Conservation (phyloP, 768 basidiomycete genomes). For the Termitomyces sp. region DNA sequence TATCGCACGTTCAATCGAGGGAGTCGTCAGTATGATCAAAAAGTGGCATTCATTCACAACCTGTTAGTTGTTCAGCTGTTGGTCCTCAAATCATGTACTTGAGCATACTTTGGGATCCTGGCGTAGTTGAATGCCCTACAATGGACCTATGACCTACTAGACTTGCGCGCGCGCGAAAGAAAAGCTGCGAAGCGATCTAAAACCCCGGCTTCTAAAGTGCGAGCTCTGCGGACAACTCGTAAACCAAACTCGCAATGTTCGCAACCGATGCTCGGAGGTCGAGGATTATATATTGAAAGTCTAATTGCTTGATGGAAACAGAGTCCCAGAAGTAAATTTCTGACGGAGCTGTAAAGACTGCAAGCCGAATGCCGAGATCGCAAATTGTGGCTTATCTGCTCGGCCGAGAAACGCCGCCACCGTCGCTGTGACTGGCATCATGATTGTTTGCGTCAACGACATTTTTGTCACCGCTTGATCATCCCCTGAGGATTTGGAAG, state of each 20-base stretch:
- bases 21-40: neutral
- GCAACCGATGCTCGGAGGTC: neutral
- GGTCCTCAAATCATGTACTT: too few relatives aligned
- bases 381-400: too few relatives aligned
- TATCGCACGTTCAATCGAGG: too few relatives aligned
- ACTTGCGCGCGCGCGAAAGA: too few relatives aligned
- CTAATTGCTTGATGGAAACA: neutral
- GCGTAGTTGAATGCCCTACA: neutral
- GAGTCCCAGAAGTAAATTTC: neutral
- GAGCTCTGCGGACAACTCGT: neutral
- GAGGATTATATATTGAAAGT: neutral
- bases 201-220: neutral
- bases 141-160: too few relatives aligned
- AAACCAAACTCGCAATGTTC: neutral
- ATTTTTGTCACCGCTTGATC: neutral
- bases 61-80: neutral
- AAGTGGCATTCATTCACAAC: neutral
- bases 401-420: neutral
- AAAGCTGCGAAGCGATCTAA: too few relatives aligned
- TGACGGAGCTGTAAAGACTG: neutral
- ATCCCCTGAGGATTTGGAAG: neutral
- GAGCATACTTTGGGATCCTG: too few relatives aligned
- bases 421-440: neutral
- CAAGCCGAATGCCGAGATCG: neutral
- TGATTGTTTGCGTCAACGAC: neutral